phyloP scores from a whole-genome alignment of 139 green algal species.

The Asterochloris sp. region DNA sequence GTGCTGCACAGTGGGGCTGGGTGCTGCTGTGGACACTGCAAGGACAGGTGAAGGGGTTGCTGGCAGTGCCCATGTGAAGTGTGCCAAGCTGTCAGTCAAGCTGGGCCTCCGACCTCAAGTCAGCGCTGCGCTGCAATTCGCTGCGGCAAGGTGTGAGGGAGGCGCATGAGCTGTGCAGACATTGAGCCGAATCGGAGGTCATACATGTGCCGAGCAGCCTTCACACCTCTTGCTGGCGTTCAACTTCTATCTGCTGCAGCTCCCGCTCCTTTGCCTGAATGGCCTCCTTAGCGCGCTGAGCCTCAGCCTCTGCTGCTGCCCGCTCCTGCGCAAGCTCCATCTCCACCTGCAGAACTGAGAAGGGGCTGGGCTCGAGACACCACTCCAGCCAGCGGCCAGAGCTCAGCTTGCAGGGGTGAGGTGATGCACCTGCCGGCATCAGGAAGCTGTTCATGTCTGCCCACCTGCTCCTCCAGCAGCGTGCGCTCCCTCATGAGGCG shows the following conservation, averaged over 20 bases:
- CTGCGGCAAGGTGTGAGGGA: no score
- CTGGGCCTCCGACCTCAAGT: no score
- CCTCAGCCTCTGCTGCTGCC: constrained; percentile 32
- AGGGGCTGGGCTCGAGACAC: no score
- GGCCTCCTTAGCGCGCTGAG: constrained; percentile 29
- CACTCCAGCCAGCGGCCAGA: neutral
- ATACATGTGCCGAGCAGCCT: neutral
- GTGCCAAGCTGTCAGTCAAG: no score
- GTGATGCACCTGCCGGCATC: neutral
- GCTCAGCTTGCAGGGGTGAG: no score
- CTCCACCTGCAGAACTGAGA: constrained; percentile 40
- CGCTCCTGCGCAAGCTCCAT: constrained; percentile 50
- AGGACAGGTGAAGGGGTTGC: neutral
- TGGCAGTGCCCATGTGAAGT: neutral
- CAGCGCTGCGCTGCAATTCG: no score
- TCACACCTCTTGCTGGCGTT: constrained; percentile 27
- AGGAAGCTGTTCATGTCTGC: neutral
- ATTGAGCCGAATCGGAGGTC: no score
- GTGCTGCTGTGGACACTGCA: neutral
- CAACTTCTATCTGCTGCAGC: constrained; percentile 40
- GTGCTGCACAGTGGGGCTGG: neutral
- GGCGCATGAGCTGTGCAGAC: no score
- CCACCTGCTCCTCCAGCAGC: constrained; percentile 47
- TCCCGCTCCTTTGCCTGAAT: constrained; percentile 52
- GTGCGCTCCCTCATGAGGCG: constrained; percentile 43